These are phyloP conservation scores for Linum usitatissimum DNA, from an alignment of 345 rosid genomes.

Conservation along the genomic window DNA sequence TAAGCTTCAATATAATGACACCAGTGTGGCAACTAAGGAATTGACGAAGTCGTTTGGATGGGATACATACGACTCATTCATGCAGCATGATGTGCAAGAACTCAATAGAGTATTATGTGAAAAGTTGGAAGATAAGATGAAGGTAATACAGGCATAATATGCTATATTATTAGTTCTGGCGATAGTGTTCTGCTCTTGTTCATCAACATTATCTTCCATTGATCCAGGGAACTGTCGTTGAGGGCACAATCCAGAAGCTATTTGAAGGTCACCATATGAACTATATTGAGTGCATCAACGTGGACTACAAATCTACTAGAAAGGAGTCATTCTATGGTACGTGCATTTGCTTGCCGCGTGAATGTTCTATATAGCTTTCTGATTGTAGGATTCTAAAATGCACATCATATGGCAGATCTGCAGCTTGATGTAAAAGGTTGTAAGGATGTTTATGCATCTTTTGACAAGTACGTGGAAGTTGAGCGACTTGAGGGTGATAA, in stretches of 20 bases:
- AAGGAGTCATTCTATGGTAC: constrained; percentile 96
- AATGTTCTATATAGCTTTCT: not conserved
- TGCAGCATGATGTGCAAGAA: constrained; percentile 99
- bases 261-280: constrained; percentile 98
- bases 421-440: constrained; percentile 99
- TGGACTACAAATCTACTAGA: constrained; percentile 85
- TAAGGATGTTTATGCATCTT: constrained; percentile 89
- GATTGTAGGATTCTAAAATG: not conserved
- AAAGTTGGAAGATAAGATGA: constrained; percentile 97
- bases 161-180: not conserved
- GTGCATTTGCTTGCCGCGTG: not conserved
- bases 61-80: constrained; percentile 93
- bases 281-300: constrained; percentile 88
- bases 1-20: constrained; percentile 89
- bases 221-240: constrained; percentile 86
- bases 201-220: constrained; percentile 7
- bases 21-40: constrained; percentile 93
- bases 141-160: constrained; percentile 29
- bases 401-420: constrained; percentile 45
- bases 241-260: constrained; percentile 87
- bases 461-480: constrained; percentile 96
- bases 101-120: constrained; percentile 86
- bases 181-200: not conserved
- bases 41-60: constrained; percentile 95
- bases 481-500: constrained; percentile 97